A percentile compares a stretch with the other conserved stretches of the same genome.
Conservation (phyloP, 805 yeast genomes). For the Priceomyces fermenticarens region DNA sequence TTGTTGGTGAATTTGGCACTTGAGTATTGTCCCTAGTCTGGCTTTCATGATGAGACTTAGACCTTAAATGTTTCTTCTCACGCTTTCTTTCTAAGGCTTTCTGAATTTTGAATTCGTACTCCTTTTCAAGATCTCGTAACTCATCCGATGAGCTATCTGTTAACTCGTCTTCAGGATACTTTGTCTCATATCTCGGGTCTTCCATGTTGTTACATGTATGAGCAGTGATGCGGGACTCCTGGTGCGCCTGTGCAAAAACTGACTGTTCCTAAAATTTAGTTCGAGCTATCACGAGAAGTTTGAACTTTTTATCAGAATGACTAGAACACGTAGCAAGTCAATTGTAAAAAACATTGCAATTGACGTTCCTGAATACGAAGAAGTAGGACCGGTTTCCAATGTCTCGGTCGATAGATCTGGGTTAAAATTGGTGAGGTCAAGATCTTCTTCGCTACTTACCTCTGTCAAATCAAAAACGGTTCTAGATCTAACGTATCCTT, state of each 20-base stretch:
- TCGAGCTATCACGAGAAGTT: no score
- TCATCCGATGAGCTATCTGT: conserved; percentile 40
- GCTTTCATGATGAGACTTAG: conserved; percentile 4
- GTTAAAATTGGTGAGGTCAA: conserved; percentile 7
- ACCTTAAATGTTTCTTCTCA: conserved; percentile 9
- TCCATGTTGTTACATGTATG: conserved; percentile 11
- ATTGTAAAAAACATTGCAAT: conserved; percentile 61
- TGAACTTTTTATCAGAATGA: conserved; percentile 17
- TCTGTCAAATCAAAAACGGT: background rate
- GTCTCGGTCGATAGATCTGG: conserved; percentile 3
- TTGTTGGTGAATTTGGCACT: conserved; percentile 13
- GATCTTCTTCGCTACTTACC: conserved; percentile 5
- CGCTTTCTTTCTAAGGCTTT: conserved; percentile 11
- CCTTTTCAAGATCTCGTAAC: conserved; percentile 34
- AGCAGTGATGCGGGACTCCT: background rate
- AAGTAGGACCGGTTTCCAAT: conserved; percentile 22
- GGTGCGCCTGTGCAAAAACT: background rate
- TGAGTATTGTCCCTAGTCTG: conserved; percentile 3
- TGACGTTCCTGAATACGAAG: conserved; percentile 41
- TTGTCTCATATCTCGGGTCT: conserved; percentile 31
- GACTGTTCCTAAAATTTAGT: no score
- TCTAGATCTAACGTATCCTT: conserved; percentile 6
- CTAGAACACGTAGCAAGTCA: conserved; percentile 55
- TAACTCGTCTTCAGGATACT: conserved; percentile 24
- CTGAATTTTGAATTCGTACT: conserved; percentile 26